Base-by-base conservation (phyloP, 2,329 filamentous ascomycete genomes). In the Blastomyces gilchristii region DNA sequence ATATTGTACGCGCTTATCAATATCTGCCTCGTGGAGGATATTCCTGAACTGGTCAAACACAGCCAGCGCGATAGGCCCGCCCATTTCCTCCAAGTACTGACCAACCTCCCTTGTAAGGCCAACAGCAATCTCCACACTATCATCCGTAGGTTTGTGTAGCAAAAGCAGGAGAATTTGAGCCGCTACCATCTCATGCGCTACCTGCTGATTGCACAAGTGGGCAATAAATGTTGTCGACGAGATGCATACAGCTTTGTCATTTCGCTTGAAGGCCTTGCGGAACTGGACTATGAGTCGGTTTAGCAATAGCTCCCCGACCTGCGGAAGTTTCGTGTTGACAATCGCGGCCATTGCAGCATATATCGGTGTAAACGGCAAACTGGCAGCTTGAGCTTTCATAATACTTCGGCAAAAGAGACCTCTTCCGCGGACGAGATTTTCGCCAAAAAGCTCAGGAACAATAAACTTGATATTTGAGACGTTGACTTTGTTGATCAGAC, bases 401-500 rank as follows among this genome's bases (percentile, higher is more conserved):
- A 99, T 94, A 69, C 90, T 93, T 67, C 94, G 85, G 77, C 93
- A 97, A 76, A 97, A 97, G 65, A 99, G 78, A 25, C 94, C 94
- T 64, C 94, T 84, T 7, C 94, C 94, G 63, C 94, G 87, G 50
- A 99, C 82, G 69, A 99, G 78, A 74, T 99, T 99, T 81, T 99
- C 94, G 59, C 86, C 85, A 76, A 99, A 99, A 56, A 99, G 82
- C 78, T 99, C 94, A 1, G 93, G 93, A 31, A 97, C 91, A 66
- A 99, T 97, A 72, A 89, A 85, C 77, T 99, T 97, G 82, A 99
- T 97, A 76, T 99, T 99, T 43, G 89, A 90, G 63, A 93, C 90
- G 77, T 97, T 97, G 81, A 97, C 89, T 81, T 99, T 99, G 83
- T 99, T 99, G 82, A 99, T 96, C 68, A 99, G 80, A 70, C 94